Base-by-base conservation (phyloP, 371 early-diverging fungal genomes). In the Mycotypha africana region DNA sequence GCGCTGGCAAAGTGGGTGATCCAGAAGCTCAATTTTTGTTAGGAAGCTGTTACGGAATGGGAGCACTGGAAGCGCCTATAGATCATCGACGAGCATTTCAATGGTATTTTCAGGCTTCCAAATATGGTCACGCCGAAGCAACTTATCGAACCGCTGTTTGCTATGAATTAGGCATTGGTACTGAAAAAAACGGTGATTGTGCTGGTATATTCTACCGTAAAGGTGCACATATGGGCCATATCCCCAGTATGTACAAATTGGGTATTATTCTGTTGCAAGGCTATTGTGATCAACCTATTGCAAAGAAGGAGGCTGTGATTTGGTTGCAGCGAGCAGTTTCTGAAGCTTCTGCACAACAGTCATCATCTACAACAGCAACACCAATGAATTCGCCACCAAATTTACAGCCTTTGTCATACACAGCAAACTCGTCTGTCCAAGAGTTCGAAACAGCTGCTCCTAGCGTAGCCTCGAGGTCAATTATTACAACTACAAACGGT, bases 101-200 rank as follows among this genome's bases (percentile, higher is more conserved):
- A 24, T 79, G 91, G 51, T 98, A 95, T 58, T 63, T 88, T 33
- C 91, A 92, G 56, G 95, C 95, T 1, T 84, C 92, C 11, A 96
- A 97, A 56, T 87, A 88, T 45, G 78, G 78, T 58, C 97, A 95
- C 50, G 78, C 93, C 0, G 86, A 88, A 21, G 92, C 96, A 2
- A 91, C 92, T n/a, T 98, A 95, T 62, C 84, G 97, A 38, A 83
- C 90, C 0, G 98, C 89, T 4, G 96, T 95, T 8, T 97, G 95
- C 65, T 89, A 92, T 60, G 98, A 98, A 55, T 58, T 88, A 16
- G 97, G 96, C 10, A 85, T 91, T 2, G 98, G 98, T 21, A 89
- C 90, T 4, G 86, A 84, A 26, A 76, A 85, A n/a, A 94, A 98
- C 55, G 62, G 74, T 11, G 54, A 58, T 9, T 79, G 93, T 14